A percentile compares a stretch with the other conserved stretches of the same genome.
phyloP scores from a whole-genome alignment of 2,329 filamentous ascomycete species.

The Beauveria bassiana region DNA sequence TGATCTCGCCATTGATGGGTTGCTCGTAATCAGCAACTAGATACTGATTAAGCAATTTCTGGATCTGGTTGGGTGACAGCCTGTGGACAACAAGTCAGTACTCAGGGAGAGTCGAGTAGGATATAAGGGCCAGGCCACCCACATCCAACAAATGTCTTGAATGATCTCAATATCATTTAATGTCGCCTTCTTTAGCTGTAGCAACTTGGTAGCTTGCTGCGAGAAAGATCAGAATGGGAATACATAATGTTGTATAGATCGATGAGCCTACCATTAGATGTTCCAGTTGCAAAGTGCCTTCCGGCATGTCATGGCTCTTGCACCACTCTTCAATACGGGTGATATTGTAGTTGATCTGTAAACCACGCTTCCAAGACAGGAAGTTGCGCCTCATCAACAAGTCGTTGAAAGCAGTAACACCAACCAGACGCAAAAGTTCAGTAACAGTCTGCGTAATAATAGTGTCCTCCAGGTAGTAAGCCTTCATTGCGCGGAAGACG shows the following conservation, averaged over 20 bases:
- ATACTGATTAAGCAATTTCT: constrained; percentile 98
- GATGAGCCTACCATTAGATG: constrained; percentile 72
- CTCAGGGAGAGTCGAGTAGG: background rate
- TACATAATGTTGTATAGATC: background rate
- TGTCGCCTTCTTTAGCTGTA: constrained; percentile 98
- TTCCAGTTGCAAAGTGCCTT: constrained; percentile 93
- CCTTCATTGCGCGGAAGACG: constrained; percentile 98
- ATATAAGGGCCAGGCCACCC: constrained; percentile 33
- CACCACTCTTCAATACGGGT: constrained; percentile 99
- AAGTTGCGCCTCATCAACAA: constrained; percentile 96
- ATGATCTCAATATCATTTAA: constrained; percentile 99
- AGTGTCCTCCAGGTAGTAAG: constrained; percentile 91
- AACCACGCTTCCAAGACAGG: constrained; percentile 96
- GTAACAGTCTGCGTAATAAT: constrained; percentile 96
- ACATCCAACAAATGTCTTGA: constrained; percentile 99
- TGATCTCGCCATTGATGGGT: constrained; percentile 98
- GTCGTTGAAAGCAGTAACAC: constrained; percentile 97
- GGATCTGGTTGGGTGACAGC: constrained; percentile 97
- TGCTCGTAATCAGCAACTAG: constrained; percentile 98
- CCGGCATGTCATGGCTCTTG: constrained; percentile 99
- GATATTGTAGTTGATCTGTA: constrained; percentile 99
- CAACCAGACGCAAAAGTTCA: constrained; percentile 84
- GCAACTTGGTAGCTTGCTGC: constrained; percentile 92
- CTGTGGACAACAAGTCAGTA: constrained; percentile 33
- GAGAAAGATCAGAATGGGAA: constrained; percentile 19